Evolutionary conservation across 2,329 filamentous ascomycete species (phyloP).

Genomic region (Keithomyces neogunnii): DNA sequence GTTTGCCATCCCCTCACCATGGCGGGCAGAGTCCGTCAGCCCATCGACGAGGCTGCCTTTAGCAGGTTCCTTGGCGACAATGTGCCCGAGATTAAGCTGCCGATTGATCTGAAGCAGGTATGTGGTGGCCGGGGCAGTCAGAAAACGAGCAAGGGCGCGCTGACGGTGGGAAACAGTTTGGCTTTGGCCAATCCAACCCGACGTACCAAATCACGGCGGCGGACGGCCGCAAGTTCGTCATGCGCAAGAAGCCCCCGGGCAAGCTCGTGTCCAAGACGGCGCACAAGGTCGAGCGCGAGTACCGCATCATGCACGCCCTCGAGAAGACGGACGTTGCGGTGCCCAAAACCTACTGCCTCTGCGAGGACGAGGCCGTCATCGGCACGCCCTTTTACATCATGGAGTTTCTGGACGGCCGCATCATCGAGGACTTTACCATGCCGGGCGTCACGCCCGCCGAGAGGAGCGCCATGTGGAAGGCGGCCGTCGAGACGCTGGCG

Average conservation of each 20-base stretch:
- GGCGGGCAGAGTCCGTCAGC: constrained; percentile 85
- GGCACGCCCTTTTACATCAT: constrained; percentile 97
- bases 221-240: constrained; percentile 65
- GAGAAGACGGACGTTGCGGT: constrained; percentile 74
- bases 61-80: constrained; percentile 68
- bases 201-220: constrained; percentile 83
- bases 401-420: constrained; percentile 88
- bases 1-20: constrained; percentile 30
- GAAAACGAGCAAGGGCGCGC: neutral
- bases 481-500: constrained; percentile 74
- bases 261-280: constrained; percentile 87
- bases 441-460: constrained; percentile 62
- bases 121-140: constrained; percentile 9
- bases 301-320: constrained; percentile 80
- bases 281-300: constrained; percentile 94
- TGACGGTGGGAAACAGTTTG: constrained; percentile 53
- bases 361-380: constrained; percentile 70
- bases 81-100: constrained; percentile 76
- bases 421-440: constrained; percentile 82
- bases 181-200: constrained; percentile 94
- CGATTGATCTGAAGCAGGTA: constrained; percentile 85
- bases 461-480: constrained; percentile 74
- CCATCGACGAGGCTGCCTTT: constrained; percentile 73
- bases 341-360: constrained; percentile 74
- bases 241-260: constrained; percentile 98